A percentile compares a stretch with the other conserved stretches of the same genome.
Evolutionary conservation across 345 rosid genomes (phyloP).

Genomic region (Laguncularia racemosa): DNA sequence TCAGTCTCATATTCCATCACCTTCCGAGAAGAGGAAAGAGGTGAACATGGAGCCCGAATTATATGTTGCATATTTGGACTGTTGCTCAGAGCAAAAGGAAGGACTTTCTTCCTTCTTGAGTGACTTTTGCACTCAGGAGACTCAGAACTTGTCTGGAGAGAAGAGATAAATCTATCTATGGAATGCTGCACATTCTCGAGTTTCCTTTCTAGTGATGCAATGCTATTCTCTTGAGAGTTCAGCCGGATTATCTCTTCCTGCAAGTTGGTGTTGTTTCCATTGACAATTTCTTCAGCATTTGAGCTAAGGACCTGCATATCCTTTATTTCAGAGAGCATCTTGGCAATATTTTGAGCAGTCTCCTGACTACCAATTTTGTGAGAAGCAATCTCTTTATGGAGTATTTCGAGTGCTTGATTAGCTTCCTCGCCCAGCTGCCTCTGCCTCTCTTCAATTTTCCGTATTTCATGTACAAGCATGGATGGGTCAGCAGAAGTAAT

Average conservation of each 20-base stretch:
- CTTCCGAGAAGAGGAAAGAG: conserved; percentile 56
- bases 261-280: conserved; percentile 47
- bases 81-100: conserved; percentile 66
- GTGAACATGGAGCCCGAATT: conserved; percentile 79
- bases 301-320: conserved; percentile 60
- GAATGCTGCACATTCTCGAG: conserved; percentile 86
- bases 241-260: conserved; percentile 77
- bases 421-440: conserved; percentile 89
- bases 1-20: conserved; percentile 45
- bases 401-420: conserved; percentile 80
- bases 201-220: conserved; percentile 70
- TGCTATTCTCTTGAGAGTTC: conserved; percentile 61
- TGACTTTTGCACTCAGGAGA: conserved; percentile 50
- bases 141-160: conserved; percentile 42
- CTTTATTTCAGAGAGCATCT: conserved; percentile 75
- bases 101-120: conserved; percentile 59
- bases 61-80: conserved; percentile 72
- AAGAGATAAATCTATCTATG: conserved; percentile 64
- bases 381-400: conserved; percentile 87
- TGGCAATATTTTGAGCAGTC: conserved; percentile 69
- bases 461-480: conserved; percentile 70
- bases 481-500: conserved; percentile 64
- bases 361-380: conserved; percentile 72
- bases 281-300: conserved; percentile 42
- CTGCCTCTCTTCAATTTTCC: conserved; percentile 78